Conservation (phyloP, 352 stramenopile species). For the Phytophthora macrochlamydospora region DNA sequence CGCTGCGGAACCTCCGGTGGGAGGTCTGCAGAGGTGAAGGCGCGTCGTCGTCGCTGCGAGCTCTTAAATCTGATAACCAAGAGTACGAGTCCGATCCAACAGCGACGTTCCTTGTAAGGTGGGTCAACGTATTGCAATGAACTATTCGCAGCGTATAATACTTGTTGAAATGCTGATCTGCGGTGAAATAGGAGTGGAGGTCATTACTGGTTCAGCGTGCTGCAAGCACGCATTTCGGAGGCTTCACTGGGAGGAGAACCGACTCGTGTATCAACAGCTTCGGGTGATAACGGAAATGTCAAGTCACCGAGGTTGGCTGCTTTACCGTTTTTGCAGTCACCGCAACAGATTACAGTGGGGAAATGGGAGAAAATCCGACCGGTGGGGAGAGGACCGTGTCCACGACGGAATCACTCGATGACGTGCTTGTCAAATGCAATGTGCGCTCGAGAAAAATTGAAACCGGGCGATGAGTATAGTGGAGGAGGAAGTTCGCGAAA, state of each 20-base stretch:
- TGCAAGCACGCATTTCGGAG: conserved; percentile 40
- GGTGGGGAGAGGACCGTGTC: conserved; percentile 45
- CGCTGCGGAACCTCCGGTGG: conserved; percentile 47
- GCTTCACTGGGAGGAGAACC: conserved; percentile 25
- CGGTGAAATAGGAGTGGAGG: conserved; percentile 51
- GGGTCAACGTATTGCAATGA: background rate
- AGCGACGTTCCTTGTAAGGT: conserved; percentile 51
- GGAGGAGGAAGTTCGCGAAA: background rate
- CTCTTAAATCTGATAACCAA: conserved; percentile 72
- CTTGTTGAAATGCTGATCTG: background rate
- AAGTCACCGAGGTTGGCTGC: conserved; percentile 16
- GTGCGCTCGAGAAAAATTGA: conserved; percentile 29
- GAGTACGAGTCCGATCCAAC: conserved; percentile 60
- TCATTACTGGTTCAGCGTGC: conserved; percentile 80
- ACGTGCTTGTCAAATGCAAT: conserved; percentile 49
- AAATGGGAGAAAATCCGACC: conserved; percentile 72
- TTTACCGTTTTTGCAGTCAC: conserved; percentile 47
- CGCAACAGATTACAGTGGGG: conserved; percentile 41
- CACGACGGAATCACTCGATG: conserved; percentile 69
- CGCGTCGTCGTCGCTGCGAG: conserved; percentile 54
- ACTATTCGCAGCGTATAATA: background rate
- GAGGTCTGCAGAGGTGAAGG: conserved; percentile 42
- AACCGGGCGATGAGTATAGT: background rate
- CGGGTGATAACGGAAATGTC: background rate
- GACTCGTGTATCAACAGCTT: background rate